Conservation (phyloP, 2,329 filamentous ascomycete genomes). For the Fusarium sp. region DNA sequence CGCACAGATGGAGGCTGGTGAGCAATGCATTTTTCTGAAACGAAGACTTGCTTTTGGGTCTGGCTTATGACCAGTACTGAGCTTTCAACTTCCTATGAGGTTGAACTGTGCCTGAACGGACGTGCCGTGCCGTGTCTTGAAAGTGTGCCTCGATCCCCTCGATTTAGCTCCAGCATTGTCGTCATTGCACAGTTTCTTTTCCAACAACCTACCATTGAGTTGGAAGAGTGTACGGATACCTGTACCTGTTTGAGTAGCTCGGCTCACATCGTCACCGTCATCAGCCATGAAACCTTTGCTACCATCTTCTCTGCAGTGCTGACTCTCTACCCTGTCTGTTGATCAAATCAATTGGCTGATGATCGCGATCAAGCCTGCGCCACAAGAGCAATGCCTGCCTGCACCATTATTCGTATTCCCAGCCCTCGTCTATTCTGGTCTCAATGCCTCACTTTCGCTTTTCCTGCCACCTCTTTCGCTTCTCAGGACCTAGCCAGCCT, state of each 20-base stretch:
- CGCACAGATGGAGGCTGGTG: conserved; percentile 13
- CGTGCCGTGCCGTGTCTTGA: conserved; percentile 25
- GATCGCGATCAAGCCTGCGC: conserved; percentile 14
- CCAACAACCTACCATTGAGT: neutral
- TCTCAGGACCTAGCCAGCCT: conserved; percentile 13
- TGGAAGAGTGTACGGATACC: neutral
- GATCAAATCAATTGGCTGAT: conserved; percentile 11
- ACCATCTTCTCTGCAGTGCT: conserved; percentile 2
- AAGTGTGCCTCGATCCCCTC: conserved; percentile 16
- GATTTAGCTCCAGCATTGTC: conserved; percentile 27
- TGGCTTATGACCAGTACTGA: neutral
- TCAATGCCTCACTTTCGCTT: conserved; percentile 21
- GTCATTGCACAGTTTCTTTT: conserved; percentile 14
- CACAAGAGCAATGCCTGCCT: conserved; percentile 17
- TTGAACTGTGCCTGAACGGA: conserved; percentile 1
- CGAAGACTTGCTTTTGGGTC: neutral
- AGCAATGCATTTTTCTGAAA: neutral
- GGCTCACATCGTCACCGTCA: conserved; percentile 23
- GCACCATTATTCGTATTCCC: conserved; percentile 10
- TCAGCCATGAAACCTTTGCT: neutral
- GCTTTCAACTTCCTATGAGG: neutral
- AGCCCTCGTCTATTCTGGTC: conserved; percentile 8
- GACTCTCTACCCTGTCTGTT: neutral
- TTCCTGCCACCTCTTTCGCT: conserved; percentile 25
- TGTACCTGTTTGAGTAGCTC: conserved; percentile 1